Percentiles rank a stretch among this genome's conserved stretches.
These are phyloP conservation scores for Melianthus villosus DNA, from an alignment of 441 rosid species.

Conservation along the genomic window DNA sequence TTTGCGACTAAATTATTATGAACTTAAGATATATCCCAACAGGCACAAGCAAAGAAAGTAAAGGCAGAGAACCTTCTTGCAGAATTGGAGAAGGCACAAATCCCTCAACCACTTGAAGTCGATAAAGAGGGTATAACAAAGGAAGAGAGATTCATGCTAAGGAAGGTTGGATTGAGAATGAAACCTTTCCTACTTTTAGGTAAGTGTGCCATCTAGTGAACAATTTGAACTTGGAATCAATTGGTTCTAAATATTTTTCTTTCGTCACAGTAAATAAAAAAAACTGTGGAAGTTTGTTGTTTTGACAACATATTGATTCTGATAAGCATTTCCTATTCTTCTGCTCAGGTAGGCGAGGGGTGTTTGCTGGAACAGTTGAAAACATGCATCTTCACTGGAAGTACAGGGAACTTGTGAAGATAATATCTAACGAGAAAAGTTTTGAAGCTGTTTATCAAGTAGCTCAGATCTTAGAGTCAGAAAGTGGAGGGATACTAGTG, in stretches of 20 bases:
- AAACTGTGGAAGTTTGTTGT: conserved; percentile 10
- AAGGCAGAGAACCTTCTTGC: conserved; percentile 63
- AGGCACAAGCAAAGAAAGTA: conserved; percentile 77
- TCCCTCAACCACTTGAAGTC: conserved; percentile 29
- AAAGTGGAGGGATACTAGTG: conserved; percentile 87
- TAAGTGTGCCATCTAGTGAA: conserved; percentile 22
- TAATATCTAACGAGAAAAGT: conserved; percentile 46
- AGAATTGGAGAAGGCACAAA: conserved; percentile 36
- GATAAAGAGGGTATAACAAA: conserved; percentile 73
- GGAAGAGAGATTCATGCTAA: conserved; percentile 89
- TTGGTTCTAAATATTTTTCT: conserved; percentile 5
- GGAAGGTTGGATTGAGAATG: conserved; percentile 89
- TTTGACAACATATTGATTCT: too few species aligned
- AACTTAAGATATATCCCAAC: conserved; percentile 14
- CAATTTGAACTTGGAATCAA: conserved; percentile 6
- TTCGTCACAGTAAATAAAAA: conserved; percentile 1
- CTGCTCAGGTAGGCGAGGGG: conserved; percentile 67
- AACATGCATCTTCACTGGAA: conserved; percentile 98
- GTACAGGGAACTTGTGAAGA: conserved; percentile 86
- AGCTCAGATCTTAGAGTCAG: conserved; percentile 61
- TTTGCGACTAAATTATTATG: too few species aligned
- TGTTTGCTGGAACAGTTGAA: conserved; percentile 76
- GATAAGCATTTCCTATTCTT: conserved; percentile 10
- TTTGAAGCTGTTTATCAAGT: conserved; percentile 43
- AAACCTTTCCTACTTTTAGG: conserved; percentile 77